A percentile compares a stretch with the other conserved stretches of the same genome.
phyloP scores from a whole-genome alignment of 2,329 filamentous ascomycete genomes.

The Diaporthe citrichinensis region DNA sequence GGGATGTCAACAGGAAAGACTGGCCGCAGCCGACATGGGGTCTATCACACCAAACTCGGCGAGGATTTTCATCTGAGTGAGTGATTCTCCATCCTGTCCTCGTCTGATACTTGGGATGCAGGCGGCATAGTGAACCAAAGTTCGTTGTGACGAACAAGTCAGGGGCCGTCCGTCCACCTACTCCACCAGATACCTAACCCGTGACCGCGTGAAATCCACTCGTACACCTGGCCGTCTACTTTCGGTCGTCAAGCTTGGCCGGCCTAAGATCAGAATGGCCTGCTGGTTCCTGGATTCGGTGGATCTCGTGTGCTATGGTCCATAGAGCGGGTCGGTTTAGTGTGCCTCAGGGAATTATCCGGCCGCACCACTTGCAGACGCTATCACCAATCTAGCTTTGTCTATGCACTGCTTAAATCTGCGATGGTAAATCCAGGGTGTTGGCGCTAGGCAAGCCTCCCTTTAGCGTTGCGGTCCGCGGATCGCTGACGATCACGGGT shows the following conservation, averaged over 20 bases:
- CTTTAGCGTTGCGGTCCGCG: constrained; percentile 6
- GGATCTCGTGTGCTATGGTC: not conserved
- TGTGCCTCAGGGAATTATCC: constrained; percentile 8
- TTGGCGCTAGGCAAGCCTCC: not conserved
- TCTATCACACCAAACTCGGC: not conserved
- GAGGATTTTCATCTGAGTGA: not conserved
- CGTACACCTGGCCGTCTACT: not conserved
- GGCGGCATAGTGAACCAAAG: not conserved
- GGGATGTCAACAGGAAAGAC: not conserved
- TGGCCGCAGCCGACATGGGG: not conserved
- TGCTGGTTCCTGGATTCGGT: not conserved
- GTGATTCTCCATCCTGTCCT: not conserved
- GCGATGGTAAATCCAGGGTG: not conserved
- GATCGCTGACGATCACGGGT: constrained; percentile 10
- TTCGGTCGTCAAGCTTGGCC: not conserved
- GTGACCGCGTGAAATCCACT: not conserved
- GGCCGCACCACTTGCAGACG: not conserved
- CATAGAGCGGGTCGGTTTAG: not conserved
- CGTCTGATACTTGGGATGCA: not conserved
- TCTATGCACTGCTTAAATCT: constrained; percentile 1
- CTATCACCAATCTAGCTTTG: constrained; percentile 6
- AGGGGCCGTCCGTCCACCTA: not conserved
- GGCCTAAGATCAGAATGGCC: not conserved
- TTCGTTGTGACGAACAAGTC: not conserved
- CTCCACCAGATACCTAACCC: not conserved